A percentile compares a stretch with the other conserved stretches of the same genome.
Evolutionary conservation across 2,329 filamentous ascomycete genomes (phyloP).

Genomic region (Fusarium sacchari): DNA sequence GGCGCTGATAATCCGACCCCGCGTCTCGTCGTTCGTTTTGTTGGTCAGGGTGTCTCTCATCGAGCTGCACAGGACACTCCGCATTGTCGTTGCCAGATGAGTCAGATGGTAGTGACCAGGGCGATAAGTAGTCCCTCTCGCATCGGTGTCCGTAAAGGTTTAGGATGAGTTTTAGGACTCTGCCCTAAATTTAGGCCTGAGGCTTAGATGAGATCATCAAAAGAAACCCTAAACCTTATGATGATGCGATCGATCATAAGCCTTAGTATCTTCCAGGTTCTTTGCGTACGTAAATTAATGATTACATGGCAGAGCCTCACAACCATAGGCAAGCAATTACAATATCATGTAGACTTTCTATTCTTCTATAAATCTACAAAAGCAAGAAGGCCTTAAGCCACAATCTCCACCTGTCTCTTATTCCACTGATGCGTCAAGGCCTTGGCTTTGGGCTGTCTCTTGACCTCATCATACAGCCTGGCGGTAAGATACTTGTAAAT

Average conservation of each 20-base stretch:
- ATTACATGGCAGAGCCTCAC: too few relatives aligned
- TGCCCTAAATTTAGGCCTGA: background rate
- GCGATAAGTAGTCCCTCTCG: too few relatives aligned
- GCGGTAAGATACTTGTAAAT: constrained; percentile 72
- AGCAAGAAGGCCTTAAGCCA: fast-evolving
- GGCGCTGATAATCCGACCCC: background rate
- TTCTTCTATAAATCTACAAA: background rate
- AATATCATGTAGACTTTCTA: fast-evolving
- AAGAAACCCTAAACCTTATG: background rate
- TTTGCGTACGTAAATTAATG: too few relatives aligned
- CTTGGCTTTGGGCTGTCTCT: constrained; percentile 55
- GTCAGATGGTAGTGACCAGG: too few relatives aligned
- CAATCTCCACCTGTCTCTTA: constrained; percentile 20
- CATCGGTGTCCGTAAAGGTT: too few relatives aligned
- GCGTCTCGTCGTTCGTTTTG: background rate
- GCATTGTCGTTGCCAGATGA: background rate
- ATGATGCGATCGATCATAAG: too few relatives aligned
- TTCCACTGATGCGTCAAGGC: constrained; percentile 50
- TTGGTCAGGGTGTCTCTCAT: background rate
- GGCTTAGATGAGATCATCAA: background rate
- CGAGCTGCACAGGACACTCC: fast-evolving
- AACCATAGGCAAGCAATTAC: fast-evolving
- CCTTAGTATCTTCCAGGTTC: fast-evolving
- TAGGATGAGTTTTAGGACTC: background rate
- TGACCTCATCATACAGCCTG: constrained; percentile 70